phyloP scores from a whole-genome alignment of 2,329 filamentous ascomycete genomes.

The Claviceps purpurea region DNA sequence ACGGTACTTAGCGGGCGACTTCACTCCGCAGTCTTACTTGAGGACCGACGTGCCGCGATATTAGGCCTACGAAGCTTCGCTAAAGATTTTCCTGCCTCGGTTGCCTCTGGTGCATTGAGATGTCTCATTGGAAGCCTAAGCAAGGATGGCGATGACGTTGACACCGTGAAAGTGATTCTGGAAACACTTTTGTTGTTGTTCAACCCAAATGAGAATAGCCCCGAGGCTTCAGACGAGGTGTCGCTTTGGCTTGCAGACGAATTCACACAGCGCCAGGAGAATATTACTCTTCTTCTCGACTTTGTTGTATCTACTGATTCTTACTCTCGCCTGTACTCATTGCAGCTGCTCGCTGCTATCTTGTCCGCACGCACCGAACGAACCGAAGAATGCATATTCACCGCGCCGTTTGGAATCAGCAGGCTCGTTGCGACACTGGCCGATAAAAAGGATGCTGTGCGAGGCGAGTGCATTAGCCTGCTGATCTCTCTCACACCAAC shows the following conservation, averaged over 20 bases:
- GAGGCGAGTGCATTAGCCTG: conserved; percentile 77
- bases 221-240: conserved; percentile 93
- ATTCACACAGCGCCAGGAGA: conserved; percentile 95
- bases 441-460: conserved; percentile 72
- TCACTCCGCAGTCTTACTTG: conserved; percentile 77
- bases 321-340: conserved; percentile 78
- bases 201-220: conserved; percentile 54
- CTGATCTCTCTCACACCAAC: conserved; percentile 79
- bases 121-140: conserved; percentile 74
- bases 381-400: conserved; percentile 88
- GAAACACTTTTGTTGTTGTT: conserved; percentile 95
- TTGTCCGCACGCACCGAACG: conserved; percentile 74
- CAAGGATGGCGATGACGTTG: conserved; percentile 86
- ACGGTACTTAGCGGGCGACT: conserved; percentile 77
- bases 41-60: conserved; percentile 88
- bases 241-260: conserved; percentile 93
- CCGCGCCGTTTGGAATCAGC: conserved; percentile 76
- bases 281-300: conserved; percentile 79
- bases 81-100: conserved; percentile 90
- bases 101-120: conserved; percentile 82
- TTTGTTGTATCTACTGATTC: conserved; percentile 81
- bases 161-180: conserved; percentile 87
- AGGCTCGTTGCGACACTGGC: conserved; percentile 74
- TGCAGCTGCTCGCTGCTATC: conserved; percentile 82
- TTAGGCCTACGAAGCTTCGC: conserved; percentile 89